Conservation (phyloP, 805 yeast genomes). For the Starmerella apis region DNA sequence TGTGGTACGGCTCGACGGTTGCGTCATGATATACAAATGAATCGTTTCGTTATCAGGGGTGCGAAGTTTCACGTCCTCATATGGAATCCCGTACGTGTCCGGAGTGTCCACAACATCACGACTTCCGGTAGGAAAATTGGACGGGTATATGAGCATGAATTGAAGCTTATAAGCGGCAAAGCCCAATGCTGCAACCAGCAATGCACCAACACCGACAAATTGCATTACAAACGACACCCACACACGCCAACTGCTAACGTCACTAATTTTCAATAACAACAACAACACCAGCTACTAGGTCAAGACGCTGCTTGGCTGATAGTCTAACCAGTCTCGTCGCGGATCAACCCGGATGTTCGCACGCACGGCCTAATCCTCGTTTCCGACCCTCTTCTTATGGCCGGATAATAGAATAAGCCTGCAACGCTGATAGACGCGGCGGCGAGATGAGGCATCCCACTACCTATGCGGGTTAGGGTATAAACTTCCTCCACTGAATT, state of each 20-base stretch:
- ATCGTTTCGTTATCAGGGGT: conserved; percentile 64
- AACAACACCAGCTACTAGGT: no score
- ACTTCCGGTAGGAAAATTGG: conserved; percentile 62
- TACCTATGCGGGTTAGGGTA: no score
- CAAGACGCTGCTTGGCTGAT: no score
- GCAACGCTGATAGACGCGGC: no score
- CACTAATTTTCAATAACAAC: neutral
- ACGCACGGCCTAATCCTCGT: no score
- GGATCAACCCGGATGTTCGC: no score
- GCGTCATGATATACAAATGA: conserved; percentile 48
- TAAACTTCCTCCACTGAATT: no score
- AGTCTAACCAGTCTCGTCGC: no score
- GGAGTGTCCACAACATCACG: conserved; percentile 67
- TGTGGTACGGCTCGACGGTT: conserved; percentile 30
- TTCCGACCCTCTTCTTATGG: no score
- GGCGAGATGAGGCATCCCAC: no score
- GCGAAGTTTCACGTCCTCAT: conserved; percentile 46
- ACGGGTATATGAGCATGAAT: conserved; percentile 66
- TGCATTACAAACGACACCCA: conserved; percentile 10
- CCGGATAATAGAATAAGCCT: no score
- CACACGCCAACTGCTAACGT: neutral
- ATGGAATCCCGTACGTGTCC: conserved; percentile 53
- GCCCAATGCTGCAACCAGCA: conserved; percentile 12
- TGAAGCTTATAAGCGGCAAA: conserved; percentile 36
- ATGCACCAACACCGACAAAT: conserved; percentile 8